Evolutionary conservation across 345 rosid genomes (phyloP), one percentile per base, ranked within the genome.

Genomic region (Abelmoschus esculentus): DNA sequence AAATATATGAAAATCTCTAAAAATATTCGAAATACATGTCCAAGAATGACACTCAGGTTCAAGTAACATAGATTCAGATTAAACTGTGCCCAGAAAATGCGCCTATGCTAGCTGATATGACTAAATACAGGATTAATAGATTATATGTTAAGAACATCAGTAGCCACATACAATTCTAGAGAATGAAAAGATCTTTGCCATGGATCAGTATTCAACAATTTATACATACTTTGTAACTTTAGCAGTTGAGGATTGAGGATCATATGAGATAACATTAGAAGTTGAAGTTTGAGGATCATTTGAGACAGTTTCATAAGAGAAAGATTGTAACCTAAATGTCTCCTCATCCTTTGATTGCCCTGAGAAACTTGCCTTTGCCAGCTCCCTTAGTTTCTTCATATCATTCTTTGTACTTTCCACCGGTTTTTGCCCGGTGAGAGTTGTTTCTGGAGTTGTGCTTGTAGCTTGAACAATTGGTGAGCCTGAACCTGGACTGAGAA

Each of bases 341-440:
- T 69, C 82, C 62, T 78, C 79, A 17, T 71, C 72, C 61, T 53
- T 69, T 19, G 73, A 66, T 36, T 72, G 58, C 29, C 78, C 74
- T 4, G 79, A 67, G 75, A 84, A 84, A 66, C 83, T 84, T 42
- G 85, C 83, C 69, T 31, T 84, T 14, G 85, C 87, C 69, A 84
- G 31, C 72, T 80, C 72, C 72, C 87, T 79, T 29, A 81, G 76
- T 79, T 80, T 84, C 82, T 78, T 82, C 72, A 84, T 28, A 61
- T 81, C 85, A 50, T 70, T 79, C 75, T 72, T 84, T 7, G 73
- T 66, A 54, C 49, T 72, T 76, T 36, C 83, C 47, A 42, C 76
- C 3, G 56, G 69, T 70, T 67, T 70, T 42, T 70, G 79, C 55
- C 11, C 32, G 1, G 50, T 18, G 60, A 71, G 15, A 28, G 32